These are phyloP conservation scores for Malus orientalis DNA, from an alignment of 306 rosid species.

Conservation along the genomic window DNA sequence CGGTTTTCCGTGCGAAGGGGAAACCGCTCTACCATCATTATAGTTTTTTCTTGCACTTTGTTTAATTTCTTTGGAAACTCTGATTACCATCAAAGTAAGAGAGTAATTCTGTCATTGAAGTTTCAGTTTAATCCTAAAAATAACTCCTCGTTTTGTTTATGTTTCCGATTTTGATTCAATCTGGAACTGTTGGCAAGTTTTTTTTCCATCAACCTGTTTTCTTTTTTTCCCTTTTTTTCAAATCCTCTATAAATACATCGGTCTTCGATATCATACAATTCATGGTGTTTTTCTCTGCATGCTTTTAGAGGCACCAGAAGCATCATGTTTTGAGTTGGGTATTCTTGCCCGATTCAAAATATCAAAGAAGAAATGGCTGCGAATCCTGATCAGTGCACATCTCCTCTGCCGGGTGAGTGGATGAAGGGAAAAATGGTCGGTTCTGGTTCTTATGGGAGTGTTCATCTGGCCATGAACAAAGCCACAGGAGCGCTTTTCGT, in stretches of 20 bases:
- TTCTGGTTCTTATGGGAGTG: slow-evolving; percentile 51
- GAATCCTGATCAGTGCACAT: neutral
- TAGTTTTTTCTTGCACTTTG: neutral
- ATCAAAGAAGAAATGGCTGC: slow-evolving; percentile 8
- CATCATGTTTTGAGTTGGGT: slow-evolving; percentile 13
- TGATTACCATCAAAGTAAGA: neutral
- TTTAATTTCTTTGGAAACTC: neutral
- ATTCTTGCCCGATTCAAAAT: neutral
- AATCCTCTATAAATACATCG: neutral
- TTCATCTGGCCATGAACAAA: slow-evolving; percentile 55
- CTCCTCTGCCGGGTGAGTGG: slow-evolving; percentile 33
- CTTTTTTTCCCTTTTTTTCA: neutral
- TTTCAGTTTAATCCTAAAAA: neutral
- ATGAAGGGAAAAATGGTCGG: slow-evolving; percentile 55
- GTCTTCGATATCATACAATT: neutral
- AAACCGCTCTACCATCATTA: slow-evolving; percentile 34
- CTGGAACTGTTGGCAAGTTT: neutral
- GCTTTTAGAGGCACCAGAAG: neutral
- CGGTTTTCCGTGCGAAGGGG: slow-evolving; percentile 42
- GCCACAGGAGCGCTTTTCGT: slow-evolving; percentile 47
- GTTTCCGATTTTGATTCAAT: neutral
- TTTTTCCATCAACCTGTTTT: slow-evolving; percentile 1
- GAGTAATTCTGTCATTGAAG: neutral
- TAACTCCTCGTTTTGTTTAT: neutral
- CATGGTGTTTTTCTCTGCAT: neutral